Conservation (phyloP, 2,329 filamentous ascomycete genomes). For the Fusarium dlaminii region DNA sequence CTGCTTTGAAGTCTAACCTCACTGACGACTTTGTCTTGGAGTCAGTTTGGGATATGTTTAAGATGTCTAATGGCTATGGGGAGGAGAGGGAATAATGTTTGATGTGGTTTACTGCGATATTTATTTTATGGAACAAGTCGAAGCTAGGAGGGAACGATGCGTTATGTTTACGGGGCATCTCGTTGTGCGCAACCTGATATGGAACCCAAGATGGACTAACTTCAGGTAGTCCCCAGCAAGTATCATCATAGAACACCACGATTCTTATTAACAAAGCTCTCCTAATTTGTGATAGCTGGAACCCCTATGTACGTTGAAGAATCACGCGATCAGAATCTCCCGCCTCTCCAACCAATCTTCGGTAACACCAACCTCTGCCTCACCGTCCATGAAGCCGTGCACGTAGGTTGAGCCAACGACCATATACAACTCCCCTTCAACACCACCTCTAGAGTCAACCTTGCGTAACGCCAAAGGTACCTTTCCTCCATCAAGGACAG, state of each 20-base stretch:
- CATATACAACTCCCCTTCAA: not conserved
- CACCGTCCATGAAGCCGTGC: constrained; percentile 27
- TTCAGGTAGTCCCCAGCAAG: fast-evolving
- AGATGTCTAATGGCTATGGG: not conserved
- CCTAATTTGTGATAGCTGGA: fast-evolving
- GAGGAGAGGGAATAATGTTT: not conserved
- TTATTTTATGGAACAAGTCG: no score
- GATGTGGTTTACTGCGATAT: not conserved
- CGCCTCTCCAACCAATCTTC: constrained; percentile 8
- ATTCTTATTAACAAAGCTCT: not conserved
- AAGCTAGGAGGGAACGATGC: not conserved
- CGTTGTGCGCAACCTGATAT: no score
- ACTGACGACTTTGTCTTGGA: not conserved
- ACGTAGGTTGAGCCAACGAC: constrained; percentile 17
- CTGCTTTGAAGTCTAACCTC: not conserved
- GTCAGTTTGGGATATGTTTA: not conserved
- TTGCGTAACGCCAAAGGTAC: constrained; percentile 15
- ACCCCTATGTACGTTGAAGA: fast-evolving
- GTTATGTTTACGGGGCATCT: fast-evolving
- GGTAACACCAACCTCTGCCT: not conserved
- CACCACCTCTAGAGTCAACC: not conserved
- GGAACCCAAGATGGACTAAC: fast-evolving
- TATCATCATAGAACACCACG: not conserved
- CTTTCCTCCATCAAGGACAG: constrained; percentile 19
- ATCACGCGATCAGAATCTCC: not conserved